Percentiles rank a stretch among this genome's conserved stretches.
These are phyloP conservation scores for Haplosporangium sp. DNA, from an alignment of 371 early-diverging fungal genomes.

Conservation along the genomic window DNA sequence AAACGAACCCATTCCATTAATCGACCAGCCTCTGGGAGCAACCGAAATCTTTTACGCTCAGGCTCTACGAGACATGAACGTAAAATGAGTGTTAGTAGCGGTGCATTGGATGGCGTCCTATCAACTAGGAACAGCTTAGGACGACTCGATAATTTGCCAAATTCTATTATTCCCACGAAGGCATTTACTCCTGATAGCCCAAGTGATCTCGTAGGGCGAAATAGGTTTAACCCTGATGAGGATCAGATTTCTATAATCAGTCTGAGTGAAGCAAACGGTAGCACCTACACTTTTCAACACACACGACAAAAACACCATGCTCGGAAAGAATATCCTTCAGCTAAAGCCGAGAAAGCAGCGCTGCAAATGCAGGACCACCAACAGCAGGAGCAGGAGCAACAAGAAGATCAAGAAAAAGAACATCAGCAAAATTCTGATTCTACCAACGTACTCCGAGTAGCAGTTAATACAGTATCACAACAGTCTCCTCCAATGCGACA, in stretches of 20 bases:
- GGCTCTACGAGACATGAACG: constrained; percentile 10
- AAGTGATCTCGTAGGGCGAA: constrained; percentile 35
- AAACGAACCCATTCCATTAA: constrained; percentile 32
- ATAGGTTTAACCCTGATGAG: constrained; percentile 47
- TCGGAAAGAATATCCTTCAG: not conserved
- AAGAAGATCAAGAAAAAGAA: not conserved
- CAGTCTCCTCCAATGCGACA: not conserved
- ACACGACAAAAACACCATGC: not conserved
- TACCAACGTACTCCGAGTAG: not conserved
- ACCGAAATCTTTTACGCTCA: constrained; percentile 15
- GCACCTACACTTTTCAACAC: not conserved
- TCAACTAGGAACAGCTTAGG: constrained; percentile 22
- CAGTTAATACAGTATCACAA: not conserved
- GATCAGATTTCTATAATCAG: constrained; percentile 28
- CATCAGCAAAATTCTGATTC: not conserved
- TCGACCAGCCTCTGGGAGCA: constrained; percentile 6
- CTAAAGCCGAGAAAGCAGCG: constrained; percentile 11
- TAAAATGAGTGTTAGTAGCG: constrained; percentile 30
- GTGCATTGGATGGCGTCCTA: constrained; percentile 31
- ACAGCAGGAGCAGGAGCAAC: not conserved
- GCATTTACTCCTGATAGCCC: constrained; percentile 30
- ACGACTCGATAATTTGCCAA: constrained; percentile 30
- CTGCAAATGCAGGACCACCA: constrained; percentile 8
- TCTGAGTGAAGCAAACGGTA: constrained; percentile 8
- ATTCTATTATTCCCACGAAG: constrained; percentile 13